Base-by-base conservation (phyloP, 1,284 basidiomycete genomes). In the Pterulicium gracile region DNA sequence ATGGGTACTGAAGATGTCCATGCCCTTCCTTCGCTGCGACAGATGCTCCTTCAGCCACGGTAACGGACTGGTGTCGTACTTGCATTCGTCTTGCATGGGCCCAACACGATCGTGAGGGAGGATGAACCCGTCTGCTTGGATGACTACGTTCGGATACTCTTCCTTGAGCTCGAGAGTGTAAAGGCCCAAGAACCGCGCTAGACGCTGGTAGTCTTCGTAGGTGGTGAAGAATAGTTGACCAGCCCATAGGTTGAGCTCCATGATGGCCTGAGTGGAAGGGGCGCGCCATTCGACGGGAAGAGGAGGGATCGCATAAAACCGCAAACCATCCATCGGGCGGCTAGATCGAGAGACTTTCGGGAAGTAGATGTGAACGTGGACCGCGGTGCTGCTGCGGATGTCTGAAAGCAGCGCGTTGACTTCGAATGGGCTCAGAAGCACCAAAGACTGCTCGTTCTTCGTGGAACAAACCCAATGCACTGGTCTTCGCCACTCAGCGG, bases 381-480 rank as follows among this genome's bases (percentile, higher is more conserved):
- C 65, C 1, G 44, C 39, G 4, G 48, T 47, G 52, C 61, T 63
- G 17, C 45, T 44, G 36, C 59, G 62, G 43, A 75, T 69, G 1
- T 48, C 19, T 0, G 63, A 62, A 2, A 76, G 55, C 20, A 76
- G 57, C 35, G 49, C 46, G 42, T 75, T 62, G 35, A 54, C 69
- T 48, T 77, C 73, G 45, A 55, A 63, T 0, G 74, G 70, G 49
- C 75, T 76, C 43, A 73, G 44, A 14, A 66, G 50, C 21, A 77
- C 60, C 0, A 70, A 51, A 1, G 56, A 48, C 0, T 44, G 41
- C 2, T 39, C 40, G 1, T 20, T 12, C 20, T 7, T 24, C 1
- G 13, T 42, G 22, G 36, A 52, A n/a, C 47, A 48, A 17, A 43
- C 19, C 15, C 41, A 15, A 3, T 40, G 39, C 7, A 73, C 62